These are phyloP conservation scores for Chenopodium berlandieri DNA, from an alignment of 148 eudicot species.

Conservation along the genomic window DNA sequence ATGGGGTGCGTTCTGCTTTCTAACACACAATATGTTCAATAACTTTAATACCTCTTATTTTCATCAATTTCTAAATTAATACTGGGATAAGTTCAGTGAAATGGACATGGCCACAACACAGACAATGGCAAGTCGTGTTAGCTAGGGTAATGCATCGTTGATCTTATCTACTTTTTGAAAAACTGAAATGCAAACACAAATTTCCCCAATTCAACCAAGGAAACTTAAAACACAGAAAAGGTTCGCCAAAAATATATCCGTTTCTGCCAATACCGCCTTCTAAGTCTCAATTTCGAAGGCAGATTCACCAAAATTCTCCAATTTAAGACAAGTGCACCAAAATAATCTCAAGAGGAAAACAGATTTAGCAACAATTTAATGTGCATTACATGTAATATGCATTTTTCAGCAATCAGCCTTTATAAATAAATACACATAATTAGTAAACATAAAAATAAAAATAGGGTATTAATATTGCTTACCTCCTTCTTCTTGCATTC, in stretches of 20 bases:
- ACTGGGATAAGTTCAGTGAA: neutral
- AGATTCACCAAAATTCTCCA: neutral
- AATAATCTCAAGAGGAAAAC: neutral
- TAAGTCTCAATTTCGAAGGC: neutral
- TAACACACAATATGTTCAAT: too few relatives aligned
- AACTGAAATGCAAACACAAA: neutral
- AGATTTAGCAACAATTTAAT: neutral
- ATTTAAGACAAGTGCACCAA: neutral
- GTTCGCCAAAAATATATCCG: neutral
- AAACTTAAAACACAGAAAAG: neutral
- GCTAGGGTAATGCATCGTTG: neutral
- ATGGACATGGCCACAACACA: neutral
- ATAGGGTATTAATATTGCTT: neutral
- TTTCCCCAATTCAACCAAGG: neutral
- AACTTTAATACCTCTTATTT: neutral
- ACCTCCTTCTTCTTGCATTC: conserved; percentile 99
- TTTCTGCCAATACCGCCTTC: neutral
- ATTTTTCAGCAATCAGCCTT: neutral
- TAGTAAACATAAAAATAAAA: neutral
- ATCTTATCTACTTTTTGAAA: neutral
- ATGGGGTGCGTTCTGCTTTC: too few relatives aligned
- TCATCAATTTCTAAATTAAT: neutral
- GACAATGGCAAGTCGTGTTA: neutral
- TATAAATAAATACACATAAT: neutral
- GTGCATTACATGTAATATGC: neutral